A percentile compares a stretch with the other conserved stretches of the same genome.
phyloP scores from a whole-genome alignment of 371 early-diverging fungal genomes.

The Lichtheimia ornata region DNA sequence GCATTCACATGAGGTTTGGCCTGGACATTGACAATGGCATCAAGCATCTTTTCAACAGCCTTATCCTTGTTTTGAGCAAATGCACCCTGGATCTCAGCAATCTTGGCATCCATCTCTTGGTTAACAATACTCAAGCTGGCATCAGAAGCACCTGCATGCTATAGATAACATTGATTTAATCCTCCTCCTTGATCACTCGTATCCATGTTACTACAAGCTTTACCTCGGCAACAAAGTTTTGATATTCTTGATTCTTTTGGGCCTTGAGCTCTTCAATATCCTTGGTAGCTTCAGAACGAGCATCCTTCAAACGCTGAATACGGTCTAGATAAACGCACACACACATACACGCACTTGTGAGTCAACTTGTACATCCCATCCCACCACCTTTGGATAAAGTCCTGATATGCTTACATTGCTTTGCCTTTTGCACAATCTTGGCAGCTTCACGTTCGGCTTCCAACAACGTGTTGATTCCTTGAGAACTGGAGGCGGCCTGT shows the following conservation, averaged over 20 bases:
- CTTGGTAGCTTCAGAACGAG: constrained; percentile 90
- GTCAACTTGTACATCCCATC: background rate
- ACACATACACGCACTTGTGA: background rate
- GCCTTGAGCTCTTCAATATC: constrained; percentile 89
- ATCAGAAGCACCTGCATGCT: constrained; percentile 80
- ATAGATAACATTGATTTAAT: constrained; percentile 12
- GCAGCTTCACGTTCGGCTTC: constrained; percentile 85
- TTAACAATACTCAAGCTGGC: constrained; percentile 70
- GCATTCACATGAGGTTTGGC: constrained; percentile 71
- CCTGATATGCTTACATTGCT: constrained; percentile 70
- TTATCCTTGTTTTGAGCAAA: constrained; percentile 70
- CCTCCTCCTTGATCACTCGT: background rate
- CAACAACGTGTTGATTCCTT: constrained; percentile 83
- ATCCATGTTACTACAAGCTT: background rate
- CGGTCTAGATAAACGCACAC: constrained; percentile 66
- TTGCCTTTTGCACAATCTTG: constrained; percentile 91
- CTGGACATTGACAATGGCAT: constrained; percentile 72
- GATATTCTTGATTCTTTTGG: constrained; percentile 83
- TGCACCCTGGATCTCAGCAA: constrained; percentile 66
- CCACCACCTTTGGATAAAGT: too few species aligned
- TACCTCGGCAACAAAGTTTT: constrained; percentile 81
- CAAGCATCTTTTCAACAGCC: constrained; percentile 75
- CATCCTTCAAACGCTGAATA: constrained; percentile 90
- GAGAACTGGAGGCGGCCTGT: constrained; percentile 73
- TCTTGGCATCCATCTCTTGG: constrained; percentile 78